Evolutionary conservation across 2,329 filamentous ascomycete species (phyloP).

Genomic region (Aspergillus terreus): DNA sequence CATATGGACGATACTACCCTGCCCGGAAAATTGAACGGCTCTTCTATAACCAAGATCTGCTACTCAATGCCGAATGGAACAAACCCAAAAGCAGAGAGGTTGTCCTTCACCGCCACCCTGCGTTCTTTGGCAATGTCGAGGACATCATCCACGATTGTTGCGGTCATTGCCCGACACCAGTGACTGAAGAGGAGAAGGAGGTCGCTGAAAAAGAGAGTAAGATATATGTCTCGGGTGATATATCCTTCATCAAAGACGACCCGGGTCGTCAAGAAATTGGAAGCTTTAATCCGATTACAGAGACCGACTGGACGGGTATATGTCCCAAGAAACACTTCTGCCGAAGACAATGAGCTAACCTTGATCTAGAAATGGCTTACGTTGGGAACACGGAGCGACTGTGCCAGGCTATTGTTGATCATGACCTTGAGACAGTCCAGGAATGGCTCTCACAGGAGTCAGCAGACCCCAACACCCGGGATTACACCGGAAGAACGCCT

Average conservation of each 20-base stretch:
- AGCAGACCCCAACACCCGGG: conserved; percentile 67
- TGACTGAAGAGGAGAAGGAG: conserved; percentile 68
- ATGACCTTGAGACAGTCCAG: conserved; percentile 65
- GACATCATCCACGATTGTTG: conserved; percentile 80
- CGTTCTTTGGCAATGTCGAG: conserved; percentile 73
- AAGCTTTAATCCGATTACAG: conserved; percentile 74
- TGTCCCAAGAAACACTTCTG: neutral
- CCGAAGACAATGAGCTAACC: neutral
- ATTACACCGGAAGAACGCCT: conserved; percentile 74
- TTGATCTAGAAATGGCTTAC: conserved; percentile 69
- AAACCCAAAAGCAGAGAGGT: conserved; percentile 69
- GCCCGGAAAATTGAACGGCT: conserved; percentile 69
- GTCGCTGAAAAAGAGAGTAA: conserved; percentile 68
- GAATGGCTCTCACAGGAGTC: conserved; percentile 68
- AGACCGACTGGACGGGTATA: conserved; percentile 70
- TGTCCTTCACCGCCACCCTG: conserved; percentile 77
- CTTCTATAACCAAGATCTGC: conserved; percentile 73
- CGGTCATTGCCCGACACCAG: conserved; percentile 67
- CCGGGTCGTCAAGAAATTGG: conserved; percentile 72
- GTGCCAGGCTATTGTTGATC: conserved; percentile 76
- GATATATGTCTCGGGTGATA: conserved; percentile 69
- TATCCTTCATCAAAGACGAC: conserved; percentile 74
- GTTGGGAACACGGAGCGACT: conserved; percentile 72
- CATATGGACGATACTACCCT: conserved; percentile 35
- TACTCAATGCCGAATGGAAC: conserved; percentile 87